A percentile compares a stretch with the other conserved stretches of the same genome.
Evolutionary conservation across 495 filamentous ascomycete genomes (phyloP).

Genomic region (Penicillium lagena): DNA sequence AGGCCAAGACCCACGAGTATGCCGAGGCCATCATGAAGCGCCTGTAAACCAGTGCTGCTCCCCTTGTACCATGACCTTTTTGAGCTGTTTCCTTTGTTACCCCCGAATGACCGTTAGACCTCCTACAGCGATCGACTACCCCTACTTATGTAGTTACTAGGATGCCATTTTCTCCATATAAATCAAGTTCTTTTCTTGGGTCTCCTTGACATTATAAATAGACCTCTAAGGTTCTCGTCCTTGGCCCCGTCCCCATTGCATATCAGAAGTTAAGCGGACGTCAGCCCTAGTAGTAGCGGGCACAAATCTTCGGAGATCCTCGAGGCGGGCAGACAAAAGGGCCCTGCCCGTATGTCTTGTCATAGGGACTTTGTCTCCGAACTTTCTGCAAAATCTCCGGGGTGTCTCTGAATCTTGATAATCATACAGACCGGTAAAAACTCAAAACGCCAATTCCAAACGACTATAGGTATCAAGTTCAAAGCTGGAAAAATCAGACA

Average conservation of each 20-base stretch:
- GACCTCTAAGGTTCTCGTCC: not conserved
- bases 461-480: conserved; percentile 18
- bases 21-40: conserved; percentile 83
- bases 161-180: conserved; percentile 9
- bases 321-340: too few species aligned
- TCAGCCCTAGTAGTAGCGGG: too few species aligned
- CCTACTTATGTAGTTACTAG: conserved; percentile 25
- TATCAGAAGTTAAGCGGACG: too few species aligned
- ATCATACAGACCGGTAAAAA: conserved; percentile 6
- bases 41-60: conserved; percentile 48
- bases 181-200: not conserved
- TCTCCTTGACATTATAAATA: not conserved
- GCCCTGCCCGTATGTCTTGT: too few species aligned
- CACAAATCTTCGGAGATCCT: too few species aligned
- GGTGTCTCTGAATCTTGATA: not conserved
- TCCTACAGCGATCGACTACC: conserved; percentile 39
- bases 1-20: conserved; percentile 87
- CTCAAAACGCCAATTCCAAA: conserved; percentile 10
- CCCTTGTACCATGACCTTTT: conserved; percentile 34
- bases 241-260: not conserved
- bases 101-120: conserved; percentile 37
- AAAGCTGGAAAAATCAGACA: conserved; percentile 4
- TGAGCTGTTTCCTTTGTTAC: conserved; percentile 27
- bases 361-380: too few species aligned
- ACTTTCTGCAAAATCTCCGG: too few species aligned